A percentile compares a stretch with the other conserved stretches of the same genome.
phyloP scores from a whole-genome alignment of 2,329 filamentous ascomycete genomes.

The Chaetothyriales sp. region DNA sequence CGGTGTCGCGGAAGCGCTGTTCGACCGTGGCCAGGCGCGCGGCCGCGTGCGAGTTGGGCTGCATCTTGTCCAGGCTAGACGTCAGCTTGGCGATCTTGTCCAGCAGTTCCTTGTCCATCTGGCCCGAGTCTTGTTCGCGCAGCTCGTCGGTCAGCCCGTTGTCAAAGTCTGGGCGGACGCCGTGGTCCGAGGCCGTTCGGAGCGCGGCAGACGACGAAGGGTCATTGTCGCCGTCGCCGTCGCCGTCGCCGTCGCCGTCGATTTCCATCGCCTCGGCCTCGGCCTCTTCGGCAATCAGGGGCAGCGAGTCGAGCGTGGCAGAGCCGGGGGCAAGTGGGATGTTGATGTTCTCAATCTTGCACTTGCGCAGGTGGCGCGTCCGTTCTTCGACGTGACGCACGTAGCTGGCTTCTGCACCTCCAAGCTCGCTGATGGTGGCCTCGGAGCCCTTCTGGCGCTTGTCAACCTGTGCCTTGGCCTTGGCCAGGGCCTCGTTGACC shows the following conservation, averaged over 20 bases:
- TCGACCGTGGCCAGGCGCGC: slow-evolving; percentile 81
- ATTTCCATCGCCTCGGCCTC: slow-evolving; percentile 89
- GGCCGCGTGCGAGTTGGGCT: slow-evolving; percentile 91
- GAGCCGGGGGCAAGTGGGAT: slow-evolving; percentile 66
- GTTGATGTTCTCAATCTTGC: slow-evolving; percentile 84
- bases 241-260: slow-evolving; percentile 48
- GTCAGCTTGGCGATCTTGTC: slow-evolving; percentile 65
- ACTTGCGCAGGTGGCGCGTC: slow-evolving; percentile 50
- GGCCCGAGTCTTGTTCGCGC: slow-evolving; percentile 60
- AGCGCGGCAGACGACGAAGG: slow-evolving; percentile 33
- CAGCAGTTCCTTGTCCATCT: slow-evolving; percentile 60
- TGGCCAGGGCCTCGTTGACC: slow-evolving; percentile 62
- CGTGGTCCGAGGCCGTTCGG: slow-evolving; percentile 69
- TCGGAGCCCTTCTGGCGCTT: slow-evolving; percentile 79
- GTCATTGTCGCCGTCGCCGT: slow-evolving; percentile 55
- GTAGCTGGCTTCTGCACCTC: neutral
- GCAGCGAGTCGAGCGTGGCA: slow-evolving; percentile 59
- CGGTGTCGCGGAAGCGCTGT: slow-evolving; percentile 65
- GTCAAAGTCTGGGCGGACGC: slow-evolving; percentile 79
- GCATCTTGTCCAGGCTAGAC: slow-evolving; percentile 78
- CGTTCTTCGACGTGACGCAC: neutral
- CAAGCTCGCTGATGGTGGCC: slow-evolving; percentile 42
- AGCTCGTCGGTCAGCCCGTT: slow-evolving; percentile 62
- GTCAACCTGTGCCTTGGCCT: slow-evolving; percentile 65
- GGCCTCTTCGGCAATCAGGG: slow-evolving; percentile 57